Evolutionary conservation across 495 filamentous ascomycete species (phyloP).

Genomic region (Neurospora sp.): DNA sequence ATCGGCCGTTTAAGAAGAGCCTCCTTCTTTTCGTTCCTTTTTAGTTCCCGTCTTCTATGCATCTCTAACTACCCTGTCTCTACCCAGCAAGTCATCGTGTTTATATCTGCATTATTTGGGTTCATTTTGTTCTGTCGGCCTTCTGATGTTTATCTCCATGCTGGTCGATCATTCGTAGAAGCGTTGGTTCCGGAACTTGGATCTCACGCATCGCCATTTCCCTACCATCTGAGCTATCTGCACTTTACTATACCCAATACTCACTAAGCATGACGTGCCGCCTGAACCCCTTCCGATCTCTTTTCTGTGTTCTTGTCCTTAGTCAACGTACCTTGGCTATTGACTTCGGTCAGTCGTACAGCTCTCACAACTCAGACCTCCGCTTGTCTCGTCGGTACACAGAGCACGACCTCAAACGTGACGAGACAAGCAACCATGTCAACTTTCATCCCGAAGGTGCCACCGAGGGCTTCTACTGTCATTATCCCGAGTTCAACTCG

Average conservation of each 20-base stretch:
- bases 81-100: not conserved
- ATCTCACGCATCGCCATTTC: not conserved
- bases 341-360: not conserved
- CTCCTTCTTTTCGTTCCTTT: not conserved
- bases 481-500: slow-evolving; percentile 1
- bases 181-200: no score
- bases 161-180: no score
- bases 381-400: not conserved
- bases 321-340: not conserved
- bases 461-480: slow-evolving; percentile 1
- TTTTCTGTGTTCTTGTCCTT: not conserved
- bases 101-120: not conserved
- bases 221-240: not conserved
- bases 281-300: not conserved
- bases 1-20: not conserved
- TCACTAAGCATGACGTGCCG: not conserved
- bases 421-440: not conserved
- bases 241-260: not conserved
- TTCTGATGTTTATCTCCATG: no score
- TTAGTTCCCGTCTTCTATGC: not conserved
- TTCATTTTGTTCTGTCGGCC: not conserved
- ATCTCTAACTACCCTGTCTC: not conserved
- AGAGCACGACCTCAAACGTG: not conserved
- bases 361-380: not conserved
- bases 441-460: slow-evolving; percentile 4